Base-by-base conservation (phyloP, 1,284 basidiomycete species). In the Austroboletus olivaceoglutinosus region DNA sequence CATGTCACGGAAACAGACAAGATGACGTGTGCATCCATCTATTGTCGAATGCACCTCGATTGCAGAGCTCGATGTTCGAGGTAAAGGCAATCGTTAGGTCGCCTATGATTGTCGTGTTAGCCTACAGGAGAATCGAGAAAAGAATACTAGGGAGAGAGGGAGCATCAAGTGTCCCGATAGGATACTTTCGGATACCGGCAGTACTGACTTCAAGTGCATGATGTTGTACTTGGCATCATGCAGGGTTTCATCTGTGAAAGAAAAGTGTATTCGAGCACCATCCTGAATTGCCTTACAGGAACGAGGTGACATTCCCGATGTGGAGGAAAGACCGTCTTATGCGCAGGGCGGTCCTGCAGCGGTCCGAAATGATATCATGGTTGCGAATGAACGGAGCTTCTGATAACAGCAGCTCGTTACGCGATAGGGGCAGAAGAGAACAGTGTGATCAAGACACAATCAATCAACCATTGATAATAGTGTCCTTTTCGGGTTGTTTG, bases 111-210 rank as follows among this genome's bases (percentile, higher is more conserved):
- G 22, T 38, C 42, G 29, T 23, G 48, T 44, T 34, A 48, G 49
- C 48, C 50, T 21, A 23, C 7, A 27, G 41, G 53, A 44, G 60
- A 51, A 64, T 51, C 60, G 23, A 34, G 30, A 33, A 42, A 18
- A 23, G 56, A 59, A 59, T 10, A 30, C 4, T 13, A 15, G 16
- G 18, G 34, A 52, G 30, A 25, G 33, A 40, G 16, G 25, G 15
- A 22, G 21, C 5, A 10, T 25, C 30, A 50, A 37, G 42, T 37
- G 39, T 45, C 57, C 31, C 4, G 23, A 31, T 27, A 23, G 6
- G 51, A 55, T 47, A 47, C 50, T 54, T 47, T 11, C 21, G 21
- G 38, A 15, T 27, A 5, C 12, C 12, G 16, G 31, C 10, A 25
- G 21, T 33, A 19, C 33, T 34, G 19, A 48, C 29, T n/a, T 38